phyloP scores from a whole-genome alignment of 2,329 filamentous ascomycete genomes.

The Alternaria rosae region DNA sequence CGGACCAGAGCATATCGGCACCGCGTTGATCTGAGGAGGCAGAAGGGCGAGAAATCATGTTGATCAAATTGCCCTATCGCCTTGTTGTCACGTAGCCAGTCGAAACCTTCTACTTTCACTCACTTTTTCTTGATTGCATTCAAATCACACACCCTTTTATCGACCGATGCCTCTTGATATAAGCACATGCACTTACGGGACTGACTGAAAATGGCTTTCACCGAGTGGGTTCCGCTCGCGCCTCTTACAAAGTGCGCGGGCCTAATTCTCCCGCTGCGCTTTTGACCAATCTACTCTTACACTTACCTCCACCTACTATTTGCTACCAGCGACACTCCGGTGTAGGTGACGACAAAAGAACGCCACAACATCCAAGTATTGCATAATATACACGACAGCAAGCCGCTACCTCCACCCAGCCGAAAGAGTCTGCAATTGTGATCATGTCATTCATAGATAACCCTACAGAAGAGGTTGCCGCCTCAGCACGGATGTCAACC shows the following conservation, averaged over 20 bases:
- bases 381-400: background rate
- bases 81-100: background rate
- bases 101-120: background rate
- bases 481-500: background rate
- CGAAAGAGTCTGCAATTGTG: background rate
- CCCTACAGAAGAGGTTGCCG: background rate
- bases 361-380: background rate
- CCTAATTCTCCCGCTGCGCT: background rate
- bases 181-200: background rate
- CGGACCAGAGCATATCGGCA: background rate
- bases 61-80: rapidly evolving
- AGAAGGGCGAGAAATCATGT: background rate
- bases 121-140: background rate
- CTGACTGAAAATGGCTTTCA: background rate
- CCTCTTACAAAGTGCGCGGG: background rate
- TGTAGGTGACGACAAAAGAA: background rate
- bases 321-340: background rate
- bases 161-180: background rate
- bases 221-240: background rate
- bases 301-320: background rate
- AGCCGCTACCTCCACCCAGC: background rate
- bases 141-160: background rate
- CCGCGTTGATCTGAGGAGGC: background rate
- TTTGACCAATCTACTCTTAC: background rate
- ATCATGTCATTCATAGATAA: background rate